Evolutionary conservation across 768 basidiomycete species (phyloP).

Genomic region (Lactarius hatsudake): DNA sequence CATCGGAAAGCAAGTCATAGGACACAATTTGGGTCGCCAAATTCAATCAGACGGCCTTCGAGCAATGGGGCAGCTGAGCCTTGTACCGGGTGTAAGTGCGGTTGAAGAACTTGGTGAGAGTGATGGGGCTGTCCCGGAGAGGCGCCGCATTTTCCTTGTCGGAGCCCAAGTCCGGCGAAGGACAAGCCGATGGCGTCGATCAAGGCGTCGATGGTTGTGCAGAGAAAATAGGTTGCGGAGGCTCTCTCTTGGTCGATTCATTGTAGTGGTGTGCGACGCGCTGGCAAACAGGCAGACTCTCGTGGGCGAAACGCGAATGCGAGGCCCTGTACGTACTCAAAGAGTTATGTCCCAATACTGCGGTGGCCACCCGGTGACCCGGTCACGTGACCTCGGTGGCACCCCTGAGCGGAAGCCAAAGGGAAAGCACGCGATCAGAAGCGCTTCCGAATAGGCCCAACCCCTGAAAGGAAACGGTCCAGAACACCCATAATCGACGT

Average conservation of each 20-base stretch:
- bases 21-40: constrained; percentile 10
- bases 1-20: constrained; percentile 10
- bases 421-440: no score
- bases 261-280: neutral
- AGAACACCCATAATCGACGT: no score
- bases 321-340: no score
- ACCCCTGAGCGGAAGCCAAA: no score
- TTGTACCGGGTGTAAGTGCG: constrained; percentile 23
- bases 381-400: no score
- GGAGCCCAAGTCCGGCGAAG: constrained; percentile 23
- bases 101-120: constrained; percentile 28
- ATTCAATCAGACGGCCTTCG: constrained; percentile 20
- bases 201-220: constrained; percentile 1
- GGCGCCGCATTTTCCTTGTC: constrained; percentile 27
- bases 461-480: no score
- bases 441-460: no score
- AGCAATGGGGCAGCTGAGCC: constrained; percentile 10
- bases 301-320: neutral
- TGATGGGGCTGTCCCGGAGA: constrained; percentile 16
- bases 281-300: neutral
- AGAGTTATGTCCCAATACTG: neutral
- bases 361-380: no score
- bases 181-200: constrained; percentile 4
- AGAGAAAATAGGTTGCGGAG: constrained; percentile 24
- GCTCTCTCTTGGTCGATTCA: constrained; percentile 26